Evolutionary conservation across 306 rosid species (phyloP), one percentile per base, ranked within the genome.

Genomic region (Neltuma alba): DNA sequence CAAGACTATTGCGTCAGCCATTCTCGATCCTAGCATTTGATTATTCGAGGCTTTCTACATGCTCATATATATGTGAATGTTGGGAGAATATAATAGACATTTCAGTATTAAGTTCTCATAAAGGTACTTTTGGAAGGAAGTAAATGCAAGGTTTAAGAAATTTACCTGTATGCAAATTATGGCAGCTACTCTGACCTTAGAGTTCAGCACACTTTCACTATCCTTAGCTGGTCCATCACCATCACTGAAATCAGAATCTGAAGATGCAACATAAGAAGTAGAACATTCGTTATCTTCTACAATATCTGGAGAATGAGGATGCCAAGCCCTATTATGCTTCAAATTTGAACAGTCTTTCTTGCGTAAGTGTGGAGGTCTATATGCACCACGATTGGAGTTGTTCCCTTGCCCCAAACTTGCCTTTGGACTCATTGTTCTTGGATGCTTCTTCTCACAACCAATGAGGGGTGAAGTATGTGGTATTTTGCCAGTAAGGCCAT

Each of bases 281-380:
- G 87, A 87, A 88, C 91, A 88, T 78, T 91, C 98, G 9, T 57
- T 81, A 78, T 88, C 91, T 47, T 68, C 73, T 13, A 85, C 85
- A 34, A 66, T 74, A 78, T 81, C 70, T 47, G 80, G 88, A 80
- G 81, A 82, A 83, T 74, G 90, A 80, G 81, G 79, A 84, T 76
- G 61, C 63, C 50, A 75, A 77, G 80, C 82, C 77, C 72, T 82
- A 55, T 65, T 76, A 79, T 74, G 87, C 81, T 87, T 92, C 81
- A 80, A 67, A 66, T 80, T 83, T 69, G 85, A 89, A 78, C 63
- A 76, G 52, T 83, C 92, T 79, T 78, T 89, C 82, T 83, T 88
- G 76, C 96, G 99, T 85, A 95, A 83, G 90, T 95, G 99, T 50
- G 99, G 99, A 77, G 98, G 98, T 85, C 92, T 89, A 82, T 95